Evolutionary conservation across 352 stramenopile species (phyloP), one percentile per base, ranked within the genome.

Genomic region (Phytopythium mirpurense): DNA sequence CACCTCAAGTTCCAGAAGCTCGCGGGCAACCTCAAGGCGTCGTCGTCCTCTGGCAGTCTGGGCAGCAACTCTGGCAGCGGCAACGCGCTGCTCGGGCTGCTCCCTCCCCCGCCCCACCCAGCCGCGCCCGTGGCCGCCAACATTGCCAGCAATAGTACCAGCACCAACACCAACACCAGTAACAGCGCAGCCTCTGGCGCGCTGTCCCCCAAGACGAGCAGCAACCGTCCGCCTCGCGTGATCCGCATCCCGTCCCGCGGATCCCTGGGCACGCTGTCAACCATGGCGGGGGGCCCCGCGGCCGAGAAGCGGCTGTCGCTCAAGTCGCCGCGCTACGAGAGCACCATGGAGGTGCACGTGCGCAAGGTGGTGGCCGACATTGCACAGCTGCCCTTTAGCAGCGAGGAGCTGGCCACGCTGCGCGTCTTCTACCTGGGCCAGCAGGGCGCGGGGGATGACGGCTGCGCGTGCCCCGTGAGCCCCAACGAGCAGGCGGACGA

Each of bases 281-380:
- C 38, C 15, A 26, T 52, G 11, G 51, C 63, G 19, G 66, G 63
- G 2, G 44, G 58, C 4, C 21, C 40, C 34, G 63, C 68, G 10
- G 60, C 59, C 2, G 70, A 86, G 43, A 78, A 74, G n/a, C 58
- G 70, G 11, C 51, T 89, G 47, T 68, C 78, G 27, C 61, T 88
- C 38, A 88, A 87, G 57, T 86, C 75, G 43, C 78, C 78, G 46
- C 74, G 76, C 10, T 90, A 81, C 56, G 76, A 90, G 46, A 84
- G 59, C 43, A 86, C 74, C 8, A 88, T 90, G 76, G 74, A 87
- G 56, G 64, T 82, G 27, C 74, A 89, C 24, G 76, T 85, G 29
- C 72, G 73, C 49, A 84, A 88, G 45, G 74, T 90, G 34, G 63
- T 90, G 44, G 63, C 60, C 2, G 78, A 86, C 41, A 85, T 90